These are phyloP conservation scores for Exophiala viscosa DNA, from an alignment of 2,329 filamentous ascomycete species.

Conservation along the genomic window DNA sequence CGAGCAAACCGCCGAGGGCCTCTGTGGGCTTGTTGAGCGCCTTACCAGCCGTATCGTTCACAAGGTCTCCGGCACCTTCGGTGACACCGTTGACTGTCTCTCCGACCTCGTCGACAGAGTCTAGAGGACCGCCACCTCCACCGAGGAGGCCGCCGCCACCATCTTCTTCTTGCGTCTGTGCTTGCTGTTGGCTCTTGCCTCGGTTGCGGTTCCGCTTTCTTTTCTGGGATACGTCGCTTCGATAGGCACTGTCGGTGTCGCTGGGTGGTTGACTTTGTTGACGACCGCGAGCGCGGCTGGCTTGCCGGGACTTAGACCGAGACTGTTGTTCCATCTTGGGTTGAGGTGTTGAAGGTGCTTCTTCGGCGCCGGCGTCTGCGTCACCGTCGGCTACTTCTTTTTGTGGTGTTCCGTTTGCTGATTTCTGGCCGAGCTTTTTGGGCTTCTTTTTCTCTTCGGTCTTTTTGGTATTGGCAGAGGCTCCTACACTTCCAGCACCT, in stretches of 20 bases:
- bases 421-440: constrained; percentile 28
- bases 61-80: constrained; percentile 49
- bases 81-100: constrained; percentile 46
- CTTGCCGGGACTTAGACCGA: constrained; percentile 27
- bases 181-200: constrained; percentile 38
- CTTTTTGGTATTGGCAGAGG: constrained; percentile 31
- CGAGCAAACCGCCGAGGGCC: constrained; percentile 36
- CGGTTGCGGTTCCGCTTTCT: constrained; percentile 51
- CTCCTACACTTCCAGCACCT: constrained; percentile 32
- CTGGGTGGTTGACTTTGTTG: constrained; percentile 38
- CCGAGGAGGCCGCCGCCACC: constrained; percentile 35
- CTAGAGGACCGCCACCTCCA: constrained; percentile 45
- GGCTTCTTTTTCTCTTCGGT: constrained; percentile 32
- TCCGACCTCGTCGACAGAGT: constrained; percentile 56
- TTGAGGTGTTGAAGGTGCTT: constrained; percentile 19
- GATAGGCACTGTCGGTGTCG: constrained; percentile 53
- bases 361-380: constrained; percentile 12
- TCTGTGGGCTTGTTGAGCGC: constrained; percentile 42
- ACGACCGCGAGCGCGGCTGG: constrained; percentile 34
- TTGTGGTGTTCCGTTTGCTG: constrained; percentile 29
- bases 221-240: constrained; percentile 53
- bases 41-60: constrained; percentile 52
- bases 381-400: constrained; percentile 30
- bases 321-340: constrained; percentile 26
- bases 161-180: constrained; percentile 43